Percentiles rank a stretch among this genome's conserved stretches.
Evolutionary conservation across 2,329 filamentous ascomycete species (phyloP).

Genomic region (Fusarium ambrosium): DNA sequence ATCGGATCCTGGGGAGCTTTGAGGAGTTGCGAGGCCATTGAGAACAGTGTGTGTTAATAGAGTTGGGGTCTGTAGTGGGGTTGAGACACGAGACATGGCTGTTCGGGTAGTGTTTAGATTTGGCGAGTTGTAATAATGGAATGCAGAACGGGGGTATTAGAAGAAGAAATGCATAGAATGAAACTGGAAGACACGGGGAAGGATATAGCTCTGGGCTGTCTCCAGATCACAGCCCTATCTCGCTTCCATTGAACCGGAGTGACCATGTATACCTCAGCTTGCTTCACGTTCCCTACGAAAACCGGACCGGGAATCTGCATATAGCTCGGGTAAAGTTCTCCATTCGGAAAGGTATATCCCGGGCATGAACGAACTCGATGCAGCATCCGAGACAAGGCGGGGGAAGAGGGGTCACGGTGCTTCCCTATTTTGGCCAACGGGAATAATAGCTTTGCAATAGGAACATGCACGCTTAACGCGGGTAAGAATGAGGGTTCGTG

Average conservation of each 20-base stretch:
- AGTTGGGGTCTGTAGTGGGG: neutral
- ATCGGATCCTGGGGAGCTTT: neutral
- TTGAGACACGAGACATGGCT: neutral
- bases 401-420: neutral
- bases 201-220: neutral
- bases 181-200: neutral
- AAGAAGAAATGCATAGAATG: neutral
- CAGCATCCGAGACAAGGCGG: neutral
- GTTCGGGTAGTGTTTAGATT: neutral
- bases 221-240: neutral
- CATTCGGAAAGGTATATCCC: neutral
- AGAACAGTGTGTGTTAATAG: neutral
- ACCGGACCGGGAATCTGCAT: neutral
- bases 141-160: neutral
- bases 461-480: neutral
- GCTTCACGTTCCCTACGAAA: neutral
- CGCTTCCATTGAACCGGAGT: neutral
- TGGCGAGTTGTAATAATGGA: neutral
- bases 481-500: neutral
- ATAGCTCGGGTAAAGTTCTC: neutral
- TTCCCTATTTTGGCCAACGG: neutral
- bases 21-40: neutral
- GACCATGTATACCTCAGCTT: neutral
- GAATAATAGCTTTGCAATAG: neutral
- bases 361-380: neutral